Evolutionary conservation across 805 yeast genomes (phyloP).

Genomic region (Candida easanensis): DNA sequence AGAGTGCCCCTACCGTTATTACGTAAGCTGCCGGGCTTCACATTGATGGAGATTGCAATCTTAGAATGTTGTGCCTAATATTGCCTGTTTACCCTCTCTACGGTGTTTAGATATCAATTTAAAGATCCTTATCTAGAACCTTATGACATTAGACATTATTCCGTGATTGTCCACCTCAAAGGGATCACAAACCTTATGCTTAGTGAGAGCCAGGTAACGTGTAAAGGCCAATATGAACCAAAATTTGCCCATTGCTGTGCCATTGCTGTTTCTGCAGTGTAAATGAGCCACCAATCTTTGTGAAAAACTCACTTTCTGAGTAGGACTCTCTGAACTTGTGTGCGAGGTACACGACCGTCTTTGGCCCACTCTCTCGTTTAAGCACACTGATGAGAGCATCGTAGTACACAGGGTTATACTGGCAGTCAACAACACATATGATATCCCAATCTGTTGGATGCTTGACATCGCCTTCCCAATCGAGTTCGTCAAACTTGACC

Average conservation of each 20-base stretch:
- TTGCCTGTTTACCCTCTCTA: too few species aligned
- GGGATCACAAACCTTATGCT: too few species aligned
- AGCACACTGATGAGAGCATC: constrained; percentile 33
- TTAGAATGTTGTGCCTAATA: too few species aligned
- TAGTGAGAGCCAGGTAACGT: too few species aligned
- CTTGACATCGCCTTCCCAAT: constrained; percentile 33
- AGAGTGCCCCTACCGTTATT: too few species aligned
- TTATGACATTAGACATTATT: too few species aligned
- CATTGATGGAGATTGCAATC: too few species aligned
- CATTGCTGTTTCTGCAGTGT: constrained; percentile 18
- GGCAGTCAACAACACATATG: constrained; percentile 40
- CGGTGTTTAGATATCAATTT: too few species aligned
- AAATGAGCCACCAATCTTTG: constrained; percentile 12
- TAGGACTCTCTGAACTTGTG: constrained; percentile 30
- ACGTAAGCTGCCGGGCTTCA: too few species aligned
- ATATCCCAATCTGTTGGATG: constrained; percentile 32
- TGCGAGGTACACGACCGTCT: constrained; percentile 18
- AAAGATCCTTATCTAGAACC: too few species aligned
- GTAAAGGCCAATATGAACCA: constrained; percentile 25
- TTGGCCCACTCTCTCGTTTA: constrained; percentile 12
- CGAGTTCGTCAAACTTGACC: constrained; percentile 31
- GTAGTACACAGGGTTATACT: constrained; percentile 40
- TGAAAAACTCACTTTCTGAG: constrained; percentile 25
- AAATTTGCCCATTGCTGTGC: constrained; percentile 15
- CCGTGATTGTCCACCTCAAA: too few species aligned